phyloP scores from a whole-genome alignment of 345 rosid species.

The Euphorbia lathyris region DNA sequence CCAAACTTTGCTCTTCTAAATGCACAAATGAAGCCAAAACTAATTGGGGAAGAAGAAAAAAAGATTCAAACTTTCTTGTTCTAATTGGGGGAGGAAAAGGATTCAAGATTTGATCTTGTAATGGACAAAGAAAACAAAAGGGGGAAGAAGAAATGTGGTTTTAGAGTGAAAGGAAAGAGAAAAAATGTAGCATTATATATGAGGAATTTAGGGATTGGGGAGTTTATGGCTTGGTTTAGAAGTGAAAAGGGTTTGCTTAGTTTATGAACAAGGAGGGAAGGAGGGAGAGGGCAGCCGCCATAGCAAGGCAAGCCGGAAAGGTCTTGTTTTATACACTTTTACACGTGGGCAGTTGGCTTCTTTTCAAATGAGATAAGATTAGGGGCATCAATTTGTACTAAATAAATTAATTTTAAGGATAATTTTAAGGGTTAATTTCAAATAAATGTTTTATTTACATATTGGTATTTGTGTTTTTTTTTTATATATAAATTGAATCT shows the following conservation, averaged over 20 bases:
- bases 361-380: background rate
- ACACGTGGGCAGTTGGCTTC: constrained; percentile 6
- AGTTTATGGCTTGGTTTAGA: background rate
- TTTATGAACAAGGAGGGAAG: background rate
- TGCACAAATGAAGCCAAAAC: too few species aligned
- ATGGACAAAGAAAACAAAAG: background rate
- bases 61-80: background rate
- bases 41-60: too few species aligned
- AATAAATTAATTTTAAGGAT: too few species aligned
- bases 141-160: background rate
- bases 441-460: too few species aligned
- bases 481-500: too few species aligned
- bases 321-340: background rate
- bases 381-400: too few species aligned
- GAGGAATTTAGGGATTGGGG: background rate
- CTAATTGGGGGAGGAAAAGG: background rate
- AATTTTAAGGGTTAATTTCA: too few species aligned
- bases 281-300: constrained; percentile 23
- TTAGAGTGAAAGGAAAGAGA: background rate
- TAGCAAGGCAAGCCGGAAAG: background rate
- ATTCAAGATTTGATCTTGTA: too few species aligned
- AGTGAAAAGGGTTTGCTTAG: background rate
- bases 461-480: too few species aligned
- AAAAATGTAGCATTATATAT: background rate
- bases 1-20: too few species aligned